Evolutionary conservation across 495 filamentous ascomycete species (phyloP).

Genomic region (Chaetomium cochliodes): DNA sequence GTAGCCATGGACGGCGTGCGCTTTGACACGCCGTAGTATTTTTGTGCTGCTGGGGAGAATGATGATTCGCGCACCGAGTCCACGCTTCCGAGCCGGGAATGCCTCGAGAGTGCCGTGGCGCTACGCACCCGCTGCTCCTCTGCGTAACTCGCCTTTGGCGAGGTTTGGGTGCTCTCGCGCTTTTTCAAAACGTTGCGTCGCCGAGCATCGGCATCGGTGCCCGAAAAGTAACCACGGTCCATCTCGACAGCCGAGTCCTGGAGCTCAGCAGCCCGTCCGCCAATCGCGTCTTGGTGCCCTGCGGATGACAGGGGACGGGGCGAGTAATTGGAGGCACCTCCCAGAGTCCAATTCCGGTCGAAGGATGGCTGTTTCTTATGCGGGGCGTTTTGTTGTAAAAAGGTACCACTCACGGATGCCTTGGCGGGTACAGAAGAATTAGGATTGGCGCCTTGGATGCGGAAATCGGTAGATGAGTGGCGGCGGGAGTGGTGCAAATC

Average conservation of each 20-base stretch:
- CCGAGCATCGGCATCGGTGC: conserved; percentile 75
- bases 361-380: conserved; percentile 87
- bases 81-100: conserved; percentile 75
- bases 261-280: conserved; percentile 35
- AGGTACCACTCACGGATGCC: conserved; percentile 34
- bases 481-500: conserved; percentile 81
- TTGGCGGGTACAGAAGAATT: conserved; percentile 37
- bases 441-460: conserved; percentile 39
- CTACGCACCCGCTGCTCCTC: conserved; percentile 65
- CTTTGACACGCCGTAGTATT: conserved; percentile 60
- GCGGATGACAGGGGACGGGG: conserved; percentile 45
- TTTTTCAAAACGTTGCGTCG: conserved; percentile 78
- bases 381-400: conserved; percentile 36
- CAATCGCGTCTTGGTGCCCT: conserved; percentile 42
- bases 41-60: conserved; percentile 50
- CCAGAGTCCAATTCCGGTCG: conserved; percentile 86
- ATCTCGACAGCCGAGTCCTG: conserved; percentile 57
- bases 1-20: conserved; percentile 53
- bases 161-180: conserved; percentile 57
- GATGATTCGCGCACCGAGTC: conserved; percentile 52
- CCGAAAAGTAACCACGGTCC: conserved; percentile 93
- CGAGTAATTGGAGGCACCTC: conserved; percentile 44
- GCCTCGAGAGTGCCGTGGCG: conserved; percentile 61
- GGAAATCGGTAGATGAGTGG: conserved; percentile 82
- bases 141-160: conserved; percentile 64